Percentiles rank a stretch among this genome's conserved stretches.
Evolutionary conservation across 2,329 filamentous ascomycete species (phyloP).

Genomic region (Aureobasidium melanogenum): DNA sequence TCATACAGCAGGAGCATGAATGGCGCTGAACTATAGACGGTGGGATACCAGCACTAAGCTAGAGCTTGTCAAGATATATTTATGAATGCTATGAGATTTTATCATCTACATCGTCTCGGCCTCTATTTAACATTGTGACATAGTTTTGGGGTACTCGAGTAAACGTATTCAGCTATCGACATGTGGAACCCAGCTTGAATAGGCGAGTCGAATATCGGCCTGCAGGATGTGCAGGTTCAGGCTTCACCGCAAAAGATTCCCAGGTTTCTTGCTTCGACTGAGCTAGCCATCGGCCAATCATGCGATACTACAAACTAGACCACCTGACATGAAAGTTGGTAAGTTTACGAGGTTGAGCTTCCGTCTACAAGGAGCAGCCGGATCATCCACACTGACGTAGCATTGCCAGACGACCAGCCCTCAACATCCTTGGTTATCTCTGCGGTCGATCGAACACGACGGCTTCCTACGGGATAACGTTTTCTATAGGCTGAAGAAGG

Average conservation of each 20-base stretch:
- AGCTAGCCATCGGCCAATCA: neutral
- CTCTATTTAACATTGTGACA: neutral
- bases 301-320: neutral
- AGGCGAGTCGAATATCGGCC: neutral
- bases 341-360: neutral
- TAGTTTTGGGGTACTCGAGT: too few relatives aligned
- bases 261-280: neutral
- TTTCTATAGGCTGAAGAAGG: neutral
- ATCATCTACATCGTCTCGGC: neutral
- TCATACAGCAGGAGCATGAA: neutral
- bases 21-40: constrained; percentile 8
- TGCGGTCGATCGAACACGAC: neutral
- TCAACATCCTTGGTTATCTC: neutral
- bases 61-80: neutral
- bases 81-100: constrained; percentile 10
- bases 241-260: neutral
- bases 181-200: neutral
- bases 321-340: neutral
- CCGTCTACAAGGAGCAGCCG: neutral
- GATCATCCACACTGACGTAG: constrained; percentile 6
- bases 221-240: neutral
- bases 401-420: neutral
- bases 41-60: constrained; percentile 3
- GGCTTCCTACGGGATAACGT: neutral
- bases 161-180: too few relatives aligned